Conservation (phyloP, 2,329 filamentous ascomycete species). For the Penicillium sp. region DNA sequence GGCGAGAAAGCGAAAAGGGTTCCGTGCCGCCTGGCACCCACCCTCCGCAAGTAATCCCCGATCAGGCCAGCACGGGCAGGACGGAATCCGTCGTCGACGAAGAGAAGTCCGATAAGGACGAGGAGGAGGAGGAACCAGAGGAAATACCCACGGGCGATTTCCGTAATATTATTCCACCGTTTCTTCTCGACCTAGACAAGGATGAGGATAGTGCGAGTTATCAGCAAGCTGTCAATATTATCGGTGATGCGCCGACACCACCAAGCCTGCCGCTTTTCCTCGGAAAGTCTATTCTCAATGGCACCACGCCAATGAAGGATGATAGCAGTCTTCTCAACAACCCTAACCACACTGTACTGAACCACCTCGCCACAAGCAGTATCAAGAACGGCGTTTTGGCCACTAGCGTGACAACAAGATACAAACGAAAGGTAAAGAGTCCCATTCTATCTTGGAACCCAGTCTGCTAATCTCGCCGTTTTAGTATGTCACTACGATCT, state of each 20-base stretch:
- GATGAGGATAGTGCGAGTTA: conserved; percentile 78
- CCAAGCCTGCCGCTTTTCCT: conserved; percentile 88
- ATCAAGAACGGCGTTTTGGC: conserved; percentile 97
- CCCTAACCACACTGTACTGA: conserved; percentile 95
- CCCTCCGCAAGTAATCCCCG: conserved; percentile 49
- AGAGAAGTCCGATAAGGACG: conserved; percentile 47
- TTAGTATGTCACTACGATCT: conserved; percentile 95
- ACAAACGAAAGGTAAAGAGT: conserved; percentile 75
- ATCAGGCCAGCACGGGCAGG: conserved; percentile 36
- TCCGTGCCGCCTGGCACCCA: conserved; percentile 46
- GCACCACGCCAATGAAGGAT: conserved; percentile 89
- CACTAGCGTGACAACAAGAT: conserved; percentile 95
- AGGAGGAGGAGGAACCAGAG: conserved; percentile 60
- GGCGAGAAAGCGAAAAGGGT: conserved; percentile 42
- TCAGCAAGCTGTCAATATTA: conserved; percentile 73
- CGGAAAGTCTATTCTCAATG: conserved; percentile 92
- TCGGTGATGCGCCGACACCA: conserved; percentile 79
- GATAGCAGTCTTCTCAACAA: conserved; percentile 96
- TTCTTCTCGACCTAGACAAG: conserved; percentile 82
- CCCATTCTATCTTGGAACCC: background rate
- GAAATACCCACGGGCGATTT: conserved; percentile 66
- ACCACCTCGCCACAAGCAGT: conserved; percentile 95
- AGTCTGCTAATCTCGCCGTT: conserved; percentile 26
- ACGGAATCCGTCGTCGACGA: conserved; percentile 44
- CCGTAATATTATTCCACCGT: conserved; percentile 76